A percentile compares a stretch with the other conserved stretches of the same genome.
phyloP scores from a whole-genome alignment of 305 asterid genomes.

The Fraxinus paxiana region DNA sequence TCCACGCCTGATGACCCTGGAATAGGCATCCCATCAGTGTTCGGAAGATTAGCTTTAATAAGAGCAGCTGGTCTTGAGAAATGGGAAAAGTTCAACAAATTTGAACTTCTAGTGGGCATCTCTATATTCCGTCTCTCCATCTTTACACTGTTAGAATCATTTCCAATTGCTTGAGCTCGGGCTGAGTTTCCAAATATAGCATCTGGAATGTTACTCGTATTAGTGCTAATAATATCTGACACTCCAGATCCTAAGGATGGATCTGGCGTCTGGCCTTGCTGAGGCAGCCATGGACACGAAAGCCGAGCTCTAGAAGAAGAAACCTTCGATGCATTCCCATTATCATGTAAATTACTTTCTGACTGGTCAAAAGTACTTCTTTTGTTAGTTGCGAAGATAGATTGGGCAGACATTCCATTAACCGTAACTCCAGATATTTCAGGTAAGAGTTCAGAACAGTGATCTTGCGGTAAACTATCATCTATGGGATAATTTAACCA shows the following conservation, averaged over 20 bases:
- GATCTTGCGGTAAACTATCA: slow-evolving; percentile 48
- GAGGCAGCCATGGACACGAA: background rate
- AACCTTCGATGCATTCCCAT: slow-evolving; percentile 32
- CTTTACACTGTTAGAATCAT: slow-evolving; percentile 24
- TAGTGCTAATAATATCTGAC: slow-evolving; percentile 36
- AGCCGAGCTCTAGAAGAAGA: slow-evolving; percentile 39
- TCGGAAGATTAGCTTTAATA: slow-evolving; percentile 41
- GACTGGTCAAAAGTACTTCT: slow-evolving; percentile 31
- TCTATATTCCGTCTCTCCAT: slow-evolving; percentile 31
- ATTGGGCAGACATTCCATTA: slow-evolving; percentile 39
- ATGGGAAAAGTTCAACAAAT: slow-evolving; percentile 59
- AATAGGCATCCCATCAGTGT: slow-evolving; percentile 34
- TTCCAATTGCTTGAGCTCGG: slow-evolving; percentile 35
- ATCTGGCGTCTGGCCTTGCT: too few species aligned
- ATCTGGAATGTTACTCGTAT: slow-evolving; percentile 25
- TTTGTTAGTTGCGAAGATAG: slow-evolving; percentile 40
- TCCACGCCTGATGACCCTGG: slow-evolving; percentile 34
- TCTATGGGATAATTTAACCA: slow-evolving; percentile 60
- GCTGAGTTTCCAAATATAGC: slow-evolving; percentile 29
- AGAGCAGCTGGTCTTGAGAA: slow-evolving; percentile 59
- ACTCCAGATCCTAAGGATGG: background rate
- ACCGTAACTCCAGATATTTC: slow-evolving; percentile 59
- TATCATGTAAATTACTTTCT: slow-evolving; percentile 27
- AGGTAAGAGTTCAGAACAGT: slow-evolving; percentile 49
- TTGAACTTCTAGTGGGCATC: slow-evolving; percentile 32